phyloP scores from a whole-genome alignment of 768 basidiomycete genomes.

The Tubosaeta sp. region DNA sequence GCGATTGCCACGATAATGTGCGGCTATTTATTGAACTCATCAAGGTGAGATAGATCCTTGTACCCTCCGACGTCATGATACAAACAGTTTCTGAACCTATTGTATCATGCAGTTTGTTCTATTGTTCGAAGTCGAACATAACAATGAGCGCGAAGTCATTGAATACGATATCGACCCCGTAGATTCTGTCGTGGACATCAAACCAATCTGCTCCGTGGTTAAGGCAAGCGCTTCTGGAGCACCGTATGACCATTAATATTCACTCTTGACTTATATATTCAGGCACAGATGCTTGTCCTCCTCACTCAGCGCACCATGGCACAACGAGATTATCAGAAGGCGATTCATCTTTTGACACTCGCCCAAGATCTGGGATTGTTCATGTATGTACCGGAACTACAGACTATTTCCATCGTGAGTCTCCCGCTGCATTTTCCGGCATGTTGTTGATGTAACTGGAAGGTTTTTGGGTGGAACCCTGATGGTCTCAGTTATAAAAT shows the following conservation, averaged over 20 bases:
- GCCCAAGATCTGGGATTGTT: background rate
- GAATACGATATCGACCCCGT: too few species aligned
- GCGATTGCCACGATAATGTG: too few species aligned
- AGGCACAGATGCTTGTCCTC: constrained; percentile 3
- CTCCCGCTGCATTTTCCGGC: background rate
- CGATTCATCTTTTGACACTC: background rate
- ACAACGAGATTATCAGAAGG: background rate
- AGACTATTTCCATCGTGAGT: constrained; percentile 3
- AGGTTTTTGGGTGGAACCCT: constrained; percentile 15
- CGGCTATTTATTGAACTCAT: too few species aligned
- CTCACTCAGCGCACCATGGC: background rate
- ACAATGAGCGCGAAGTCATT: too few species aligned
- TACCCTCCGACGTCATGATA: too few species aligned
- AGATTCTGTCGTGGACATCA: too few species aligned
- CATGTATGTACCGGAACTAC: background rate
- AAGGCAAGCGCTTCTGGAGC: background rate
- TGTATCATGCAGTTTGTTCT: too few species aligned
- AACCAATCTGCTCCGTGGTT: background rate
- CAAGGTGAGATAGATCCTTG: too few species aligned
- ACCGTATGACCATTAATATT: background rate
- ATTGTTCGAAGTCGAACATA: too few species aligned
- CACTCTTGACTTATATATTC: background rate
- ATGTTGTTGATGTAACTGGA: background rate
- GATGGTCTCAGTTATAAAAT: background rate
- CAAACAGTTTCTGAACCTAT: too few species aligned